Conservation (phyloP, 2,329 filamentous ascomycete genomes). For the Rutstroemia sp. region DNA sequence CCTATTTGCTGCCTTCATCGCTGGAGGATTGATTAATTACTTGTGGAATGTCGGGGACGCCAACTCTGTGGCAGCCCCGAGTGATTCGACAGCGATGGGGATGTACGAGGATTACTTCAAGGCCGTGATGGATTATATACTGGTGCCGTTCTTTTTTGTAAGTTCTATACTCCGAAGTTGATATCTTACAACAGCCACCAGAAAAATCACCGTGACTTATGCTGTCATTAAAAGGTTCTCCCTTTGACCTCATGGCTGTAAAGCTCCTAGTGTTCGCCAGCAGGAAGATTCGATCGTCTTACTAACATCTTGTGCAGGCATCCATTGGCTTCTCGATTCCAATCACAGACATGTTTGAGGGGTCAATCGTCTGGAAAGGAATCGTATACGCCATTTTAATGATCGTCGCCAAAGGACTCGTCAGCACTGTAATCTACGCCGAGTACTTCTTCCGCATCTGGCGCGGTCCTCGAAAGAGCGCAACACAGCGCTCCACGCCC, state of each 20-base stretch:
- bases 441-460: constrained; percentile 7
- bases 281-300: neutral
- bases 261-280: too few relatives aligned
- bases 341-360: constrained; percentile 60
- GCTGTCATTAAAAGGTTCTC: neutral
- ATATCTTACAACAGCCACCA: too few relatives aligned
- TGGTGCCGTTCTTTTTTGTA: constrained; percentile 57
- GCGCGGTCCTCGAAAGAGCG: neutral
- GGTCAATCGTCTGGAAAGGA: constrained; percentile 61
- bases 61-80: too few relatives aligned
- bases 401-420: constrained; percentile 52
- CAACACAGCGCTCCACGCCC: neutral
- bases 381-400: constrained; percentile 67
- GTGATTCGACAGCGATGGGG: neutral
- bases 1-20: constrained; percentile 43
- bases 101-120: constrained; percentile 27
- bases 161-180: constrained; percentile 21
- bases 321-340: constrained; percentile 74
- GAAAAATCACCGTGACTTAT: too few relatives aligned
- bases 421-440: constrained; percentile 36
- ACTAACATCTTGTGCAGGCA: constrained; percentile 30
- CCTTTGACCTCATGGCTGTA: too few relatives aligned
- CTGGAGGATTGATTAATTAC: constrained; percentile 39
- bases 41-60: constrained; percentile 26
- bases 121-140: constrained; percentile 32